Base-by-base conservation (phyloP, 2,329 filamentous ascomycete species). In the Dichotomopilus funicola region DNA sequence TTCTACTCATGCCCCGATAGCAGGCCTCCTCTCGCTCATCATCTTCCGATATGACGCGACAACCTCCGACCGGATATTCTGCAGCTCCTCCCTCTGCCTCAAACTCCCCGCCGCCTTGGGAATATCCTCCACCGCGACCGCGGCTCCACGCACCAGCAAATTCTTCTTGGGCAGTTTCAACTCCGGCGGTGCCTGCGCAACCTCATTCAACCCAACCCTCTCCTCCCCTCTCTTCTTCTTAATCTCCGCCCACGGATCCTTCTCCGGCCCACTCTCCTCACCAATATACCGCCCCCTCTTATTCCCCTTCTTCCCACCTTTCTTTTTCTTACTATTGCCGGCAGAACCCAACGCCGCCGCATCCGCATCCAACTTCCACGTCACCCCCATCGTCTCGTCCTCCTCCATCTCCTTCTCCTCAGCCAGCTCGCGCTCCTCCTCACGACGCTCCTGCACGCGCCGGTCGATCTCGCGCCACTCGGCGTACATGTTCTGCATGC, bases 401-500 rank as follows among this genome's bases (percentile, higher is more conserved):
- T 81, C 77, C 58, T 84, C 82, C 45, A 86, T 69, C 59, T 87
- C 19, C 75, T 73, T 52, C 49, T 83, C 82, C 54, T 85, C 83
- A 62, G 82, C 83, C 42, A 81, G 73, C 64, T 87, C 83, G 49
- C 82, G 71, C 57, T 85, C 82, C 50, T 88, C 86, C 46, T 86
- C 83, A 53, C 79, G 80, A 63, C 81, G 76, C 50, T 86, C 85
- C 61, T 82, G 75, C 43, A 83, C 74, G 66, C 82, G 83, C 51
- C 74, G 75, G 27, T 88, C 86, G 64, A 86, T 80, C 62, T 85
- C 85, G 52, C 80, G 76, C 79, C 88, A 91, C 63, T 92, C 88
- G 45, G 87, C 85, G 68, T 91, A 89, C 61, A 89, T 78, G 66
- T 88, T 88, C 64, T 85, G 84, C 76, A 96, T 86, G 62, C 87